These are phyloP conservation scores for Ampelocalamus luodianensis DNA, from an alignment of 176 grass and related monocot genomes.

Conservation along the genomic window DNA sequence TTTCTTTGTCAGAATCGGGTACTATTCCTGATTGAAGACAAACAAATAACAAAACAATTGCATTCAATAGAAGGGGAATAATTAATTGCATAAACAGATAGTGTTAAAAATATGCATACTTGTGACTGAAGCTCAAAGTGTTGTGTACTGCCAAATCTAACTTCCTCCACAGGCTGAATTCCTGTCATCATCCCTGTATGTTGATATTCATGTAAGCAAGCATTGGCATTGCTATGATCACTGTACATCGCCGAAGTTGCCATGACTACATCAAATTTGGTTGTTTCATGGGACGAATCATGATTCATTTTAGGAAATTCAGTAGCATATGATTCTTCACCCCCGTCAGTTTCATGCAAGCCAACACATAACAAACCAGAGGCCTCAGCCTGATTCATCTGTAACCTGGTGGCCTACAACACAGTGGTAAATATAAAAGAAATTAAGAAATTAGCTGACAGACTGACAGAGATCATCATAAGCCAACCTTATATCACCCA, in stretches of 20 bases:
- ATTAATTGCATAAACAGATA: slow-evolving; percentile 20
- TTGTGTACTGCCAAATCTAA: slow-evolving; percentile 39
- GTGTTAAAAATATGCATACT: slow-evolving; percentile 35
- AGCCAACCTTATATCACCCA: not conserved
- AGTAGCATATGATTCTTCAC: slow-evolving; percentile 41
- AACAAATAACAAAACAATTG: slow-evolving; percentile 20
- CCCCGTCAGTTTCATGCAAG: slow-evolving; percentile 44
- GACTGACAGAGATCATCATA: slow-evolving; percentile 4
- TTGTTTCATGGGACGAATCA: slow-evolving; percentile 50
- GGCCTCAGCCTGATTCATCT: slow-evolving; percentile 50
- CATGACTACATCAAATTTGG: slow-evolving; percentile 54
- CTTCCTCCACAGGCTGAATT: slow-evolving; percentile 45
- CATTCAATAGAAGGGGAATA: slow-evolving; percentile 26
- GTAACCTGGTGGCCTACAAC: slow-evolving; percentile 44
- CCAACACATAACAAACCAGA: slow-evolving; percentile 50
- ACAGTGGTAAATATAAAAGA: slow-evolving; percentile 13
- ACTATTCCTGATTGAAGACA: slow-evolving; percentile 40
- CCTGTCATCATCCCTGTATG: slow-evolving; percentile 33
- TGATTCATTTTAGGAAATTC: slow-evolving; percentile 51
- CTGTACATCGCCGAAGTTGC: slow-evolving; percentile 46
- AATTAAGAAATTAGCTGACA: slow-evolving; percentile 31
- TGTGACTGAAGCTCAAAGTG: slow-evolving; percentile 38
- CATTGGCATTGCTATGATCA: slow-evolving; percentile 47
- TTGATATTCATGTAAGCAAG: slow-evolving; percentile 48
- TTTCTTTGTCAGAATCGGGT: slow-evolving; percentile 54